Base-by-base conservation (phyloP, 2,329 filamentous ascomycete species). In the Aureobasidium sp. region DNA sequence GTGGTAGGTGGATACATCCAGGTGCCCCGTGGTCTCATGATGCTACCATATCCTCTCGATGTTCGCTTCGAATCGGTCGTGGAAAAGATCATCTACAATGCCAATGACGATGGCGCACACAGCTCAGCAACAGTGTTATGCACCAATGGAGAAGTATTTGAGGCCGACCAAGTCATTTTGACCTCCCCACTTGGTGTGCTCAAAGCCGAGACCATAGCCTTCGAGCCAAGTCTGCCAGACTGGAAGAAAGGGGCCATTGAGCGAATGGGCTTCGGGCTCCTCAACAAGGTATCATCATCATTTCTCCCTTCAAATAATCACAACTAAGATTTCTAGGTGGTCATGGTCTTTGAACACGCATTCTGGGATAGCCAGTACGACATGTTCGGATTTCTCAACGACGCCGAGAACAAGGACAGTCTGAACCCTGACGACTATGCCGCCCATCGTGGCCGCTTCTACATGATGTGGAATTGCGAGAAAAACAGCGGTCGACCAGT, bases 401-500 rank as follows among this genome's bases (percentile, higher is more conserved):
- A 90, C 66, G 86, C 92, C 3, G 78, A 81, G 24, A 83, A 85
- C 63, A 78, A 81, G 3, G 81, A 85, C 62, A 96, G 91, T 70
- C 81, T 92, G 60, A 80, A 86, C 48, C 91, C 95, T 69, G 82
- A 83, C 56, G 89, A 96, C 66, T 97, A 97, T 70, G 80, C 85
- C 5, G 79, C 82, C 3, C 86, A 85, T 64, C 85, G 93, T 59
- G 93, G 93, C n/a, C 87, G 92, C 27, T 96, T 96, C 75, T 99
- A 97, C 70, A 85, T 99, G 68, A 97, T 96, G 84, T 97, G 96
- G 84, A 97, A 99, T 69, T 91, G 91, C 60, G 88, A 91, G 64
- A 90, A 91, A 67, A 96, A 90, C 3, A 91, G 89, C 49, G 95
- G 95, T 0, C 79, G 96, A 39, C 94, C 77, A 39, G 91, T 91